Conservation (phyloP, 2,329 filamentous ascomycete genomes). For the Aspergillus fumigatiaffinis region DNA sequence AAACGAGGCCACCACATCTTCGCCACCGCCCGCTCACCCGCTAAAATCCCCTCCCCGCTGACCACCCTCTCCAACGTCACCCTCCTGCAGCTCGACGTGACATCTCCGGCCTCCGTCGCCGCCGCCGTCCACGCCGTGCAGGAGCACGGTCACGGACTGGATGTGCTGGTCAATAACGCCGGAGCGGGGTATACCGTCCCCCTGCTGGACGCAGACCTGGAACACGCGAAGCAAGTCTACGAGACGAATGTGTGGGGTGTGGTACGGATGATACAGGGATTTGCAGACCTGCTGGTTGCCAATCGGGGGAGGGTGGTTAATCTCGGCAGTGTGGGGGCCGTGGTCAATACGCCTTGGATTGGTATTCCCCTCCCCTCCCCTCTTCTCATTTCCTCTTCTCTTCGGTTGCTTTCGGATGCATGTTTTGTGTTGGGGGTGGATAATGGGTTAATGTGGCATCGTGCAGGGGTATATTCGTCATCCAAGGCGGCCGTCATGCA, state of each 20-base stretch:
- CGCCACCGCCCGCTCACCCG: slow-evolving; percentile 38
- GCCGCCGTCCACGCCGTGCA: slow-evolving; percentile 14
- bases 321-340: slow-evolving; percentile 7
- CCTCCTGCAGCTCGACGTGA: slow-evolving; percentile 23
- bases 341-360: slow-evolving; percentile 36
- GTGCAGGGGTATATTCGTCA: slow-evolving; percentile 25
- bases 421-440: slow-evolving; percentile 7
- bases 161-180: slow-evolving; percentile 41
- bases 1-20: slow-evolving; percentile 38
- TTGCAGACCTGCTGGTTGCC: slow-evolving; percentile 21
- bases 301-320: slow-evolving; percentile 27
- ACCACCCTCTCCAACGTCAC: slow-evolving; percentile 23
- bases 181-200: slow-evolving; percentile 29
- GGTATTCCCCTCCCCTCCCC: not conserved
- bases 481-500: slow-evolving; percentile 29
- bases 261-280: slow-evolving; percentile 25
- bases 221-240: slow-evolving; percentile 22
- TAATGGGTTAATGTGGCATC: no score
- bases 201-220: slow-evolving; percentile 21
- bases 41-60: slow-evolving; percentile 25
- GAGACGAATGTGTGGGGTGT: slow-evolving; percentile 33
- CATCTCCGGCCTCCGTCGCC: slow-evolving; percentile 14
- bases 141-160: slow-evolving; percentile 23
- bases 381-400: no score
- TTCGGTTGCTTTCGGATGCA: not conserved